A percentile compares a stretch with the other conserved stretches of the same genome.
Conservation (phyloP, 768 basidiomycete genomes). For the Mycena vulgaris region DNA sequence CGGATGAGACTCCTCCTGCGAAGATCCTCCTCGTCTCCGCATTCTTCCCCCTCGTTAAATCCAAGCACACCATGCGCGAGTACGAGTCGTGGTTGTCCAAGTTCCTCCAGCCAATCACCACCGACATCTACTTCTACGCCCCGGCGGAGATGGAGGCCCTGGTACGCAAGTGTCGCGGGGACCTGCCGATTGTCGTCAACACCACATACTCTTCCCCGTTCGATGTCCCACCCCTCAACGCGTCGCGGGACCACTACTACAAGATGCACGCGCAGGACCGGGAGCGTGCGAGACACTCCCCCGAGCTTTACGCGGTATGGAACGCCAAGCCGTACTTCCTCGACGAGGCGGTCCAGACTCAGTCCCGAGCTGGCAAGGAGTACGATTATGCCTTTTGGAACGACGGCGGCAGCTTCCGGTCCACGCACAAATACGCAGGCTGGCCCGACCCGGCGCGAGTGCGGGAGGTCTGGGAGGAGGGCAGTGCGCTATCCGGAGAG, state of each 20-base stretch:
- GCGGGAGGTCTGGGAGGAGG: slow-evolving; percentile 57
- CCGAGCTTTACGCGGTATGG: slow-evolving; percentile 71
- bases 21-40: slow-evolving; percentile 68
- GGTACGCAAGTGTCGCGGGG: slow-evolving; percentile 50
- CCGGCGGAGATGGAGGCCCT: slow-evolving; percentile 54
- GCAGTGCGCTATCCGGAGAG: slow-evolving; percentile 45
- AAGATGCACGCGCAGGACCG: slow-evolving; percentile 63
- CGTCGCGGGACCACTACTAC: slow-evolving; percentile 52
- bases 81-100: slow-evolving; percentile 61
- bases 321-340: slow-evolving; percentile 69
- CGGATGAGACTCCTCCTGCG: not conserved
- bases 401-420: slow-evolving; percentile 69
- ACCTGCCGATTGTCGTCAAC: slow-evolving; percentile 58
- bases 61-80: slow-evolving; percentile 64
- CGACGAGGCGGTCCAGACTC: slow-evolving; percentile 54
- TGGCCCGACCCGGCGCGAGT: slow-evolving; percentile 66
- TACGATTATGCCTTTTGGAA: slow-evolving; percentile 74
- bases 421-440: slow-evolving; percentile 55
- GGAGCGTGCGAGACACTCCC: slow-evolving; percentile 58
- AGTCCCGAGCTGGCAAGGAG: slow-evolving; percentile 40
- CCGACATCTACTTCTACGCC: slow-evolving; percentile 71
- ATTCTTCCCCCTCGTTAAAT: slow-evolving; percentile 65
- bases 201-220: slow-evolving; percentile 63
- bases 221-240: slow-evolving; percentile 61
- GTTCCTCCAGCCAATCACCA: slow-evolving; percentile 62